A percentile compares a stretch with the other conserved stretches of the same genome.
Conservation (phyloP, 352 stramenopile species). For the Peronosclerospora sorghi region DNA sequence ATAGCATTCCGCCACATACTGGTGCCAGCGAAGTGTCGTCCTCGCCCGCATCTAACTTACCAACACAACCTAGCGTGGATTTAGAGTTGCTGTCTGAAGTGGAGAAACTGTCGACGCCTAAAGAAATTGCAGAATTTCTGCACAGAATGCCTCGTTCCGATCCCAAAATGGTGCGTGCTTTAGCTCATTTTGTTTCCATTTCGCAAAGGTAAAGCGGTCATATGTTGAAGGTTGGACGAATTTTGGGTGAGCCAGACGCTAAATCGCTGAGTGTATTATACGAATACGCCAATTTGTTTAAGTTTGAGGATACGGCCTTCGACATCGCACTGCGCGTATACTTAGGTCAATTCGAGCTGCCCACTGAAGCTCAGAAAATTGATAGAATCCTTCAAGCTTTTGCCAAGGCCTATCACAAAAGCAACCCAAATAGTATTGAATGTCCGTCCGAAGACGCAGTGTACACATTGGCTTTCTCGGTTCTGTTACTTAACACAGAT, state of each 20-base stretch:
- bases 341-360: constrained; percentile 55
- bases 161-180: constrained; percentile 39
- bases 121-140: constrained; percentile 51
- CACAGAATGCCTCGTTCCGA: constrained; percentile 57
- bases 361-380: constrained; percentile 75
- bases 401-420: constrained; percentile 45
- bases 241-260: constrained; percentile 56
- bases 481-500: constrained; percentile 74
- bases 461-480: constrained; percentile 70
- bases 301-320: constrained; percentile 45
- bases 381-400: constrained; percentile 79
- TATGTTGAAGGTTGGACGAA: constrained; percentile 32
- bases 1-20: constrained; percentile 6
- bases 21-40: not conserved
- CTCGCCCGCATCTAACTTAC: too few species aligned
- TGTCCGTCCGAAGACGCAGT: constrained; percentile 62
- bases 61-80: too few species aligned
- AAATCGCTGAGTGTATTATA: constrained; percentile 49
- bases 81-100: constrained; percentile 25
- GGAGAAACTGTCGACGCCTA: constrained; percentile 36
- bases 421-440: constrained; percentile 37
- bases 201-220: not conserved
- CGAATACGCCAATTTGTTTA: constrained; percentile 61
- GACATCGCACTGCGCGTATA: constrained; percentile 67
- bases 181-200: not conserved